phyloP scores from a whole-genome alignment of 225 moss, liverwort and hornwort species.

The Marchantia paleacea region DNA sequence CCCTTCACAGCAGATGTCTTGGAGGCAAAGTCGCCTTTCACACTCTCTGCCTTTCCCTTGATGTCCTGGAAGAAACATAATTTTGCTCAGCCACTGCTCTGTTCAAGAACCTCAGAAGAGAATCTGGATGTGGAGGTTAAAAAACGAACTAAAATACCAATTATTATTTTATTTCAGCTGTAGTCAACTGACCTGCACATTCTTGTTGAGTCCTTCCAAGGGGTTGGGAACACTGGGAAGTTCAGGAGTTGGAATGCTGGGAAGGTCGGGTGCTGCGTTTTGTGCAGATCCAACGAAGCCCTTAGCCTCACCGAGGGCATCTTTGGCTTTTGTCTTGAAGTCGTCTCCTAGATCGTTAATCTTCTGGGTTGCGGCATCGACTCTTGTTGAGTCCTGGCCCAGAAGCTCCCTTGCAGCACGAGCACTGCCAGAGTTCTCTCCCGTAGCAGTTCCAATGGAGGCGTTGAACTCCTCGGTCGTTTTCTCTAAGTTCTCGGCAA shows the following conservation, averaged over 20 bases:
- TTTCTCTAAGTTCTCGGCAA: slow-evolving; percentile 46
- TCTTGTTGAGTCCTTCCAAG: slow-evolving; percentile 6
- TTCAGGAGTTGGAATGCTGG: not conserved
- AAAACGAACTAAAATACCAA: not conserved
- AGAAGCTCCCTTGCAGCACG: slow-evolving; percentile 49
- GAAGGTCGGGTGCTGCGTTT: slow-evolving; percentile 32
- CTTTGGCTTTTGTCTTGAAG: slow-evolving; percentile 45
- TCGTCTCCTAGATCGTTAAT: slow-evolving; percentile 21
- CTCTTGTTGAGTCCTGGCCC: slow-evolving; percentile 54
- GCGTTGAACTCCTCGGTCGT: not conserved
- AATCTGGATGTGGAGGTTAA: not conserved
- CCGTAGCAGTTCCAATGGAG: slow-evolving; percentile 23
- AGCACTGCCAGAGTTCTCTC: slow-evolving; percentile 39
- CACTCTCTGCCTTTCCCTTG: not conserved
- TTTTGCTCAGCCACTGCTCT: not conserved
- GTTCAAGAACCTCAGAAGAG: not conserved
- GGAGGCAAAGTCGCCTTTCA: not conserved
- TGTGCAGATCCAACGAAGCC: slow-evolving; percentile 24
- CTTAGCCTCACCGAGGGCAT: slow-evolving; percentile 41
- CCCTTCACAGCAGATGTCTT: slow-evolving; percentile 11
- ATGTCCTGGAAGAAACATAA: not conserved
- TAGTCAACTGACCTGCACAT: not conserved
- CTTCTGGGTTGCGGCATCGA: slow-evolving; percentile 47
- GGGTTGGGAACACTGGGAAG: slow-evolving; percentile 7
- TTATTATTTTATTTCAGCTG: not conserved